Conservation (phyloP, 495 filamentous ascomycete genomes). For the Penicillium antarcticum region DNA sequence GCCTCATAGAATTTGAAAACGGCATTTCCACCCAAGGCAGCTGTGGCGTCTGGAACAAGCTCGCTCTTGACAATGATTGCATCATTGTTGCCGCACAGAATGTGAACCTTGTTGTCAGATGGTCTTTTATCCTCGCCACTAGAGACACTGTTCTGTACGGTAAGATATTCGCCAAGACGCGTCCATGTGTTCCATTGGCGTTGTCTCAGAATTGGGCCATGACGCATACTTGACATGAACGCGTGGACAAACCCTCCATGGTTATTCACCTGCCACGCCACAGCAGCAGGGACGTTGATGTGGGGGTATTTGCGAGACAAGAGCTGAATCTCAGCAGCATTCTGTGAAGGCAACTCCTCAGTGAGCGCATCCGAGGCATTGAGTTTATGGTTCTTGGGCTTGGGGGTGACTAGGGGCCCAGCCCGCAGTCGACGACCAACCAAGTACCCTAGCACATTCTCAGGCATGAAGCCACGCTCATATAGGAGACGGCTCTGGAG, state of each 20-base stretch:
- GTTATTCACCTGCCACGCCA: constrained; percentile 55
- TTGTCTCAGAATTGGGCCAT: constrained; percentile 51
- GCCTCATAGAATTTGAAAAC: constrained; percentile 47
- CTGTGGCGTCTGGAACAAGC: constrained; percentile 49
- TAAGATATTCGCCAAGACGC: constrained; percentile 49
- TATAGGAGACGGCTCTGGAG: constrained; percentile 60
- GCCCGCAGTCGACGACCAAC: constrained; percentile 53
- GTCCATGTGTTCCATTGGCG: constrained; percentile 53
- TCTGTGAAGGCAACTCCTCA: constrained; percentile 34
- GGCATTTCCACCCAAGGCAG: constrained; percentile 47
- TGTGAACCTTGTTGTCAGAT: constrained; percentile 46
- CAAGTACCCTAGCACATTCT: constrained; percentile 49
- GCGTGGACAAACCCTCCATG: constrained; percentile 55
- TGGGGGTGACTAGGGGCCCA: constrained; percentile 36
- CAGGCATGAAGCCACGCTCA: constrained; percentile 54
- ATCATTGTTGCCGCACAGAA: constrained; percentile 54
- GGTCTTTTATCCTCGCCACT: constrained; percentile 27
- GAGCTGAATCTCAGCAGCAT: constrained; percentile 35
- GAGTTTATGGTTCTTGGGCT: constrained; percentile 31
- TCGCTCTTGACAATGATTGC: constrained; percentile 54
- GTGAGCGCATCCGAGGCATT: constrained; percentile 34
- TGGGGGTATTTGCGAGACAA: constrained; percentile 44
- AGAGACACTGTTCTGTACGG: constrained; percentile 34
- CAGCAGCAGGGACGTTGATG: constrained; percentile 41
- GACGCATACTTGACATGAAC: constrained; percentile 56